phyloP scores from a whole-genome alignment of 306 rosid genomes.

The Trichosanthes truncata region DNA sequence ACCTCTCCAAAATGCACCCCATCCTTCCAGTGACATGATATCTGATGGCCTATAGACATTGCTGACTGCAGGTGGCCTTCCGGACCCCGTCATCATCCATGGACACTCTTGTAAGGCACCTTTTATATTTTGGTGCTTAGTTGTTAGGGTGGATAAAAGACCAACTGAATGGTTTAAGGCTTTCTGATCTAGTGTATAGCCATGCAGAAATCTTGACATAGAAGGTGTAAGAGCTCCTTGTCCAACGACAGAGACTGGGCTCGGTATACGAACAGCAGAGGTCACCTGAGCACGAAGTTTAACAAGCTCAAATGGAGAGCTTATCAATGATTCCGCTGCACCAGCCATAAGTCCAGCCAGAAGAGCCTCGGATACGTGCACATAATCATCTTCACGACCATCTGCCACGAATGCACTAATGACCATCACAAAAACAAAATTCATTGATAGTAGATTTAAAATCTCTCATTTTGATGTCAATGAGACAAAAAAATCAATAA shows the following conservation, averaged over 20 bases:
- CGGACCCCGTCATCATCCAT: constrained; percentile 93
- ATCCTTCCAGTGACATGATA: constrained; percentile 76
- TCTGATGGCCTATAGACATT: constrained; percentile 48
- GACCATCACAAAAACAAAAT: not conserved
- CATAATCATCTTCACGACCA: constrained; percentile 60
- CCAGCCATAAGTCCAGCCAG: constrained; percentile 77
- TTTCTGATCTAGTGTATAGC: constrained; percentile 58
- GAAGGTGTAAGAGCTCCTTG: constrained; percentile 42
- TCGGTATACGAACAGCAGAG: constrained; percentile 43
- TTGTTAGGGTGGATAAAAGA: constrained; percentile 64
- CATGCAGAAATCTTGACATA: constrained; percentile 42
- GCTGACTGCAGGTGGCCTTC: constrained; percentile 63
- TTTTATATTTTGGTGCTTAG: constrained; percentile 47
- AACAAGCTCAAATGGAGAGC: constrained; percentile 78
- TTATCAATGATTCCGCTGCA: constrained; percentile 48
- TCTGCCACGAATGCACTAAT: constrained; percentile 36
- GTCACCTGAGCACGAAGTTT: constrained; percentile 78
- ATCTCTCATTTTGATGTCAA: not conserved
- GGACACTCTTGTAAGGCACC: constrained; percentile 69
- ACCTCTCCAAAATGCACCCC: constrained; percentile 79
- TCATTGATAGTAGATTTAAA: not conserved
- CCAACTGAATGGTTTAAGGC: constrained; percentile 46
- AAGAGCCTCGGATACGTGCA: constrained; percentile 60
- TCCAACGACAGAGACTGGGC: constrained; percentile 26
- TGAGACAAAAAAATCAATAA: not conserved